Evolutionary conservation across 371 early-diverging fungal genomes (phyloP).

Genomic region (Apophysomyces sp.): DNA sequence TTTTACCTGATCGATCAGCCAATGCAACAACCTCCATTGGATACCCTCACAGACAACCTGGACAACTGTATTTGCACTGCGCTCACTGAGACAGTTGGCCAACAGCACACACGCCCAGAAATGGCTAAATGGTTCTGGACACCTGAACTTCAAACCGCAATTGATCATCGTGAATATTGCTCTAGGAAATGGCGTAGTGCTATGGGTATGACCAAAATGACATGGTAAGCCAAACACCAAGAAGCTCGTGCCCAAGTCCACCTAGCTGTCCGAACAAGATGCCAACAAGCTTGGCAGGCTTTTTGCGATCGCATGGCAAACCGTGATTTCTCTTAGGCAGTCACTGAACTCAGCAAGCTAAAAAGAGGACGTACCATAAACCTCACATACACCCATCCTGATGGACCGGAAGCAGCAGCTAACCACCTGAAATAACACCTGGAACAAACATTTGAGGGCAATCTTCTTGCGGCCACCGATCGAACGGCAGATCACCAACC

Average conservation of each 20-base stretch:
- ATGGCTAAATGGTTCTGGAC: conserved; percentile 14
- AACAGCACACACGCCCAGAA: neutral
- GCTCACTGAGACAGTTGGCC: neutral
- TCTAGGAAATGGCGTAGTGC: conserved; percentile 10
- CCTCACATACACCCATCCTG: neutral
- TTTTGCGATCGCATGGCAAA: conserved; percentile 4
- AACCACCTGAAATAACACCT: neutral
- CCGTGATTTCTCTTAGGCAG: neutral
- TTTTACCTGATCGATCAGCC: neutral
- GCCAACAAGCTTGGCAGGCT: conserved; percentile 11
- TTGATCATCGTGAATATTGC: conserved; percentile 2
- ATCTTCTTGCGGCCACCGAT: neutral
- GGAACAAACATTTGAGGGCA: neutral
- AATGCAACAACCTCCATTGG: neutral
- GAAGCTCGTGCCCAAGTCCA: conserved; percentile 6
- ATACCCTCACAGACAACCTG: neutral
- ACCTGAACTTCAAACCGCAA: neutral
- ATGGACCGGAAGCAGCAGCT: conserved; percentile 6
- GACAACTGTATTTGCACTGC: neutral
- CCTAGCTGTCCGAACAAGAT: neutral
- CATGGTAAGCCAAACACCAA: conserved; percentile 12
- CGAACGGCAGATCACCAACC: neutral
- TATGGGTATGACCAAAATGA: neutral
- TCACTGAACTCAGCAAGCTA: conserved; percentile 1
- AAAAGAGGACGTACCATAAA: neutral